Evolutionary conservation across 2,329 filamentous ascomycete genomes (phyloP), one percentile per base, ranked within the genome.

Genomic region (Microdochium trichocladiopsis): DNA sequence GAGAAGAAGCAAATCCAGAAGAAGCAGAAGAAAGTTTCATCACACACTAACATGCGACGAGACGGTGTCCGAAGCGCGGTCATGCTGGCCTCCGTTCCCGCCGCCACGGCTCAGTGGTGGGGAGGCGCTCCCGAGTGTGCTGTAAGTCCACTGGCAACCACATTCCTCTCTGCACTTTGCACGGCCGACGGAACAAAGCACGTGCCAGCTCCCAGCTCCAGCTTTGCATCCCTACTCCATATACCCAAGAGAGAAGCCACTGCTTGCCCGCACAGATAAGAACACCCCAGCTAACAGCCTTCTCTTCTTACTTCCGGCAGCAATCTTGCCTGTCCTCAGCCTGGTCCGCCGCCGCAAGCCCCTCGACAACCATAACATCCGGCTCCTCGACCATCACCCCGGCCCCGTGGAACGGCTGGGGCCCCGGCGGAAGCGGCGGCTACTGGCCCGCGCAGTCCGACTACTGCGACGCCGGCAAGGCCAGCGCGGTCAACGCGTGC

Each of bases 241-340:
- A n/a, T n/a, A n/a, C n/a, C n/a, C n/a, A n/a, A n/a, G n/a, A n/a
- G n/a, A n/a, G n/a, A n/a, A n/a, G n/a, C n/a, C n/a, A n/a, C n/a
- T n/a, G n/a, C n/a, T n/a, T n/a, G n/a, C n/a, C n/a, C n/a, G n/a
- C n/a, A n/a, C n/a, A n/a, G n/a, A n/a, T n/a, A n/a, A n/a, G 33
- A 24, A 22, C 10, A 3, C 16, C 18, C 25, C 48, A 33, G 8
- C 12, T 21, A 41, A 10, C 10, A 50, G 25, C 53, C 51, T 53
- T 62, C 52, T 21, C 49, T 25, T n/a, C 25, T 51, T 16, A 18
- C 41, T 14, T 16, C 12, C 11, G 37, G 45, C 53, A 74, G 72
- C 65, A 73, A 63, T 65, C 66, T 51, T 75, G 72, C 53, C 63
- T 74, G 48, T 72, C 71, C 10, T 71, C 71, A 31, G 28, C 28